A percentile compares a stretch with the other conserved stretches of the same genome.
phyloP scores from a whole-genome alignment of 371 early-diverging fungal genomes.

The Lichtheimia corymbifera region DNA sequence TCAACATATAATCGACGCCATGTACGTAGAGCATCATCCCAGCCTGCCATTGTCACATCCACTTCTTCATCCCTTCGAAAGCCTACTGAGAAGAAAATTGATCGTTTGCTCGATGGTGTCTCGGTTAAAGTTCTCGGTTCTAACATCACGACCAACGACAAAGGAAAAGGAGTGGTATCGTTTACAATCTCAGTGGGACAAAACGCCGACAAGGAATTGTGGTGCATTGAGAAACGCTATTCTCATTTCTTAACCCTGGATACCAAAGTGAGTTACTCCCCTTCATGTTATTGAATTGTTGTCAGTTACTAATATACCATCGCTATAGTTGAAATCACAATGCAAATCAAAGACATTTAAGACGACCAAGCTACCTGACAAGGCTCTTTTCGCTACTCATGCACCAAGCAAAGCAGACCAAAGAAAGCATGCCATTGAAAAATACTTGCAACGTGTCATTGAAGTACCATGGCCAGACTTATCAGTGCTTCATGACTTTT shows the following conservation, averaged over 20 bases:
- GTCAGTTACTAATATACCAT: background rate
- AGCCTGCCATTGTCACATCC: constrained; percentile 9
- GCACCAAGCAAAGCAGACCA: constrained; percentile 68
- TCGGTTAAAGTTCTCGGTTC: constrained; percentile 65
- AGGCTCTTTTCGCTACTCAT: constrained; percentile 71
- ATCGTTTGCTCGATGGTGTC: background rate
- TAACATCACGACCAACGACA: constrained; percentile 66
- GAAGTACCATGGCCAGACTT: constrained; percentile 53
- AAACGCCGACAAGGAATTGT: constrained; percentile 52
- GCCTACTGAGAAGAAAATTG: background rate
- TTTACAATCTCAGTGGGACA: constrained; percentile 52
- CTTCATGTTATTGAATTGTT: background rate
- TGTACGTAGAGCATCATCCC: constrained; percentile 17
- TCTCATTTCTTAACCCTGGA: constrained; percentile 77
- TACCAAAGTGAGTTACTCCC: constrained; percentile 48
- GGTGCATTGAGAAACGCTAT: constrained; percentile 84
- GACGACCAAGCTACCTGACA: constrained; percentile 75
- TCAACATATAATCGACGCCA: constrained; percentile 5
- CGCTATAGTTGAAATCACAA: constrained; percentile 49
- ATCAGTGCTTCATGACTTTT: constrained; percentile 63
- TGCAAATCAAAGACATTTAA: constrained; percentile 36
- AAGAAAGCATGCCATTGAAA: constrained; percentile 64
- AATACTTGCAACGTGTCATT: constrained; percentile 67
- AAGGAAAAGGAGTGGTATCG: constrained; percentile 67
- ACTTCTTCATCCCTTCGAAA: no score